Evolutionary conservation across 192 early-diverging fungal species (phyloP), one percentile per base, ranked within the genome.

Genomic region (Backusella liffmaniae): DNA sequence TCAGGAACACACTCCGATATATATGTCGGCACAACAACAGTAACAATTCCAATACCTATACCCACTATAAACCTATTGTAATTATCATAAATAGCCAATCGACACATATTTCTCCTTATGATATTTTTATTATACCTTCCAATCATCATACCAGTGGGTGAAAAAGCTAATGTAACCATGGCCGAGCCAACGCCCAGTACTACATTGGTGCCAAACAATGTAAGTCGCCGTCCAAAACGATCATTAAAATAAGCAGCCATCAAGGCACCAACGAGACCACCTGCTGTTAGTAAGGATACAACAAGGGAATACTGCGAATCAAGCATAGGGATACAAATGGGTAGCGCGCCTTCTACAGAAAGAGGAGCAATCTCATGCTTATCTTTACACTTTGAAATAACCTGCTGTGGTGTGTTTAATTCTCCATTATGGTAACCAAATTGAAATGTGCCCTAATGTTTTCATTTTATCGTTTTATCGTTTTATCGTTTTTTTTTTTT

Each of bases 11-110:
- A 84, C 73, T 96, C 96, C 49, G 90, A 86, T 56, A 96, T 87
- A 81, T 94, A 96, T 46, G 90, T 89, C 0, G 96, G 94, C 1
- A 93, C 91, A 29, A 94, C 88, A 15, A 95, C 95, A 35, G 88
- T 87, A 12, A 86, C 89, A 35, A 91, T 82, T 13, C 96, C 96
- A 46, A 89, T 88, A 3, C 91, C 94, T 39, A 97, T 77, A 26
- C 96, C 96, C 32, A 86, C 83, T 15, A 96, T 37, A 73, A 95
- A 87, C 39, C 37, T 39, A 39, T 39, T 39, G 37, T 9, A 39
- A 39, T 39, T 8, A 39, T 39, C 7, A 10, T 39, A 39, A 39
- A 39, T 39, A 9, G 3, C 10, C 9, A 39, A 32, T 32, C 32
- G 32, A 3, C 3, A 32, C 32, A 32, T 2, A 3, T 0, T 3